phyloP scores from a whole-genome alignment of 768 basidiomycete species.

The Tricholoma matsutake region DNA sequence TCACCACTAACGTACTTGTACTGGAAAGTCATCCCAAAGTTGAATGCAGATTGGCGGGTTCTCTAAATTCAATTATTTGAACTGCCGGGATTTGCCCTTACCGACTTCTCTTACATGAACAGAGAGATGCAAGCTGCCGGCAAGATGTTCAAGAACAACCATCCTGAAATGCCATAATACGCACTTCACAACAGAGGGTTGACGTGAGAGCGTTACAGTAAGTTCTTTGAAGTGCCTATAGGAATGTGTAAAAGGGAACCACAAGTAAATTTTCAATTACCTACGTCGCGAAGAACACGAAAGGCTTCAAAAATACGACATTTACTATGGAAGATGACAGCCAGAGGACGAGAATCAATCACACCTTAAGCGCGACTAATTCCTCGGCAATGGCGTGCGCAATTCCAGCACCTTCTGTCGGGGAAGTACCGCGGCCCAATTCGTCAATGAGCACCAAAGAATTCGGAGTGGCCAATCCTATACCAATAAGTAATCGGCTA shows the following conservation, averaged over 20 bases:
- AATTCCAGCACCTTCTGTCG: conserved; percentile 77
- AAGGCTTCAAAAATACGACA: conserved; percentile 45
- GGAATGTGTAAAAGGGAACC: neutral
- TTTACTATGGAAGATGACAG: conserved; percentile 1
- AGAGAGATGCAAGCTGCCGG: conserved; percentile 71
- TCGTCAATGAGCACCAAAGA: conserved; percentile 90
- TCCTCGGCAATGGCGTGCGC: conserved; percentile 82
- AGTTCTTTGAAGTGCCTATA: conserved; percentile 80
- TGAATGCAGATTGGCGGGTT: conserved; percentile 48
- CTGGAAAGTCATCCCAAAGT: conserved; percentile 70
- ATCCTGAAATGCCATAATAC: neutral
- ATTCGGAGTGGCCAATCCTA: conserved; percentile 66
- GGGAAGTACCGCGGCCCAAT: conserved; percentile 88
- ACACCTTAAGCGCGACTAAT: conserved; percentile 68
- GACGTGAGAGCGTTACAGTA: conserved; percentile 65
- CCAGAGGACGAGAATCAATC: conserved; percentile 11
- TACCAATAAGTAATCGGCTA: neutral
- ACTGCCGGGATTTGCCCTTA: neutral
- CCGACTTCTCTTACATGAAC: conserved; percentile 55
- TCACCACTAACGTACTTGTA: conserved; percentile 54
- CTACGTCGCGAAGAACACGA: conserved; percentile 90
- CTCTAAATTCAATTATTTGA: conserved; percentile 37
- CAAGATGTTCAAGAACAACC: conserved; percentile 1
- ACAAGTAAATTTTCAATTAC: conserved; percentile 10
- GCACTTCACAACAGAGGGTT: conserved; percentile 80